A percentile compares a stretch with the other conserved stretches of the same genome.
Conservation (phyloP, 257 asterid genomes). For the Osmanthus fragrans region DNA sequence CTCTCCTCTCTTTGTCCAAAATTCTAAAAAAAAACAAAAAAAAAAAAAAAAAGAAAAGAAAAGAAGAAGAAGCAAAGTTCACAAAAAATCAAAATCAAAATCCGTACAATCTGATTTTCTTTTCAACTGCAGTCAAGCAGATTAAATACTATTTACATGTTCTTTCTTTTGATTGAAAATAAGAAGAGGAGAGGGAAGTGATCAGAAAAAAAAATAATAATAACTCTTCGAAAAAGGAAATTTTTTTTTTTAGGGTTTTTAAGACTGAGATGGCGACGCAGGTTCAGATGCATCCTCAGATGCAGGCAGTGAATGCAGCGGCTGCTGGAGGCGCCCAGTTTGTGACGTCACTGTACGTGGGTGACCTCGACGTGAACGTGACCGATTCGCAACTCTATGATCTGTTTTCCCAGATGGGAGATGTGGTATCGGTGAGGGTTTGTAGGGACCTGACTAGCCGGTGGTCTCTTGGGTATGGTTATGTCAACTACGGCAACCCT, state of each 20-base stretch:
- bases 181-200: conserved; percentile 95
- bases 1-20: conserved; percentile 46
- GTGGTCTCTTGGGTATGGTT: conserved; percentile 86
- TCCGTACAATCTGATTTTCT: conserved; percentile 33
- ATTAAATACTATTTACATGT: conserved; percentile 16
- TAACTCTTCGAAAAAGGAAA: conserved; percentile 35
- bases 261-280: conserved; percentile 69
- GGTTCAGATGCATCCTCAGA: conserved; percentile 74
- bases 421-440: conserved; percentile 87
- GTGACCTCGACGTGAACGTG: conserved; percentile 78
- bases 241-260: conserved; percentile 6
- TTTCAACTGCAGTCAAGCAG: conserved; percentile 25
- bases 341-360: conserved; percentile 85
- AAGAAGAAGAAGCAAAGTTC: too few relatives aligned
- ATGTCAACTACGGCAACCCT: conserved; percentile 74
- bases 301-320: conserved; percentile 46
- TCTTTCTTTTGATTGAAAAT: conserved; percentile 35
- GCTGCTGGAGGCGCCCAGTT: conserved; percentile 48
- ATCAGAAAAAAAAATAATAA: conserved; percentile 32
- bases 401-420: conserved; percentile 80
- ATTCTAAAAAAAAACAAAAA: conserved; percentile 25
- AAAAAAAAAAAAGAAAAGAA: conserved; percentile 17
- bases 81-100: conserved; percentile 23
- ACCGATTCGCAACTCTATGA: conserved; percentile 85
- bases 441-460: conserved; percentile 78